Percentiles rank a stretch among this genome's conserved stretches.
Evolutionary conservation across 306 rosid genomes (phyloP).

Genomic region (Spatholobus suberectus): DNA sequence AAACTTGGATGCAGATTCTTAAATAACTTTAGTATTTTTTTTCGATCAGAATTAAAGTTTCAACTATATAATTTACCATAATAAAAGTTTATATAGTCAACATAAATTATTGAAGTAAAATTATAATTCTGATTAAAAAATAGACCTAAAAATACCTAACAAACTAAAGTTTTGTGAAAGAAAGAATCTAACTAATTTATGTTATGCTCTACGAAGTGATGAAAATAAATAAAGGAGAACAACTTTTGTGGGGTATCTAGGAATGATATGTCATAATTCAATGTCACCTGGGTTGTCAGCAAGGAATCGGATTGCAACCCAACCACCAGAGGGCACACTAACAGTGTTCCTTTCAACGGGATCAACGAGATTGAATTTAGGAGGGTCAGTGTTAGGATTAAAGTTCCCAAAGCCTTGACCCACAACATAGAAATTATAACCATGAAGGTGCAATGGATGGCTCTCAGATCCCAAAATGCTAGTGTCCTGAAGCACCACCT

Average conservation of each 20-base stretch:
- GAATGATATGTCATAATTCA: background rate
- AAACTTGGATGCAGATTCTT: background rate
- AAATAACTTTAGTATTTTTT: background rate
- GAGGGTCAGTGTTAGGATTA: slow-evolving; percentile 53
- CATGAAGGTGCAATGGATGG: slow-evolving; percentile 86
- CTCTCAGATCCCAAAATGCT: slow-evolving; percentile 77
- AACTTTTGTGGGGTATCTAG: background rate
- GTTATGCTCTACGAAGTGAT: background rate
- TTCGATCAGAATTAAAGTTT: background rate
- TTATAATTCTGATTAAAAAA: background rate
- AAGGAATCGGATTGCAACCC: slow-evolving; percentile 76
- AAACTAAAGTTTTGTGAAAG: background rate
- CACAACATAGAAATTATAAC: slow-evolving; percentile 66
- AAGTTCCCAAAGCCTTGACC: slow-evolving; percentile 83
- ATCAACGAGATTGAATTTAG: slow-evolving; percentile 65
- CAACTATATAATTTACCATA: background rate
- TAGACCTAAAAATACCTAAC: no score
- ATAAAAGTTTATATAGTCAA: background rate
- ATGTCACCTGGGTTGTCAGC: slow-evolving; percentile 80
- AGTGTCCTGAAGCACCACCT: slow-evolving; percentile 68
- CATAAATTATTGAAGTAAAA: background rate
- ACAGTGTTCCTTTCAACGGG: slow-evolving; percentile 77
- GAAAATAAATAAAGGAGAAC: background rate
- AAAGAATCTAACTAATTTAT: background rate
- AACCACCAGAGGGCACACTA: slow-evolving; percentile 77